Percentiles rank a stretch among this genome's conserved stretches.
These are phyloP conservation scores for Lantana camara DNA, from an alignment of 257 asterid genomes.

Conservation along the genomic window DNA sequence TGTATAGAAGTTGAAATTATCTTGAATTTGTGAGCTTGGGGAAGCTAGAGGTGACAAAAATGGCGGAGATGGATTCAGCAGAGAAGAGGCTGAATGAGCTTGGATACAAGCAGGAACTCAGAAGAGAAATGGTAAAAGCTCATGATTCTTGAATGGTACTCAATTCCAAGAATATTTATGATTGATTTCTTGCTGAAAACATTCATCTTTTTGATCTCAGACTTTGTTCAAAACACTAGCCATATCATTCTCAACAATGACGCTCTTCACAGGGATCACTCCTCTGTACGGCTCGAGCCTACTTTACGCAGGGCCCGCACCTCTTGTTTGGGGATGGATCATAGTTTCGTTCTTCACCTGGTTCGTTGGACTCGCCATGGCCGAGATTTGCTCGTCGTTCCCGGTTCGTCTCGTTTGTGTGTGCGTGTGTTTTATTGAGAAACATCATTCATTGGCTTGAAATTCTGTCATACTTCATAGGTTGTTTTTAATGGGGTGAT, in stretches of 20 bases:
- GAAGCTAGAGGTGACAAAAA: not conserved
- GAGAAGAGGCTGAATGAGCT: conserved; percentile 54
- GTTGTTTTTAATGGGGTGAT: too few species aligned
- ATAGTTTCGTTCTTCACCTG: conserved; percentile 40
- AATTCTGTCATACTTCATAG: too few species aligned
- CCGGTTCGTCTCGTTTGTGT: conserved; percentile 31
- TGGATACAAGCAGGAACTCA: conserved; percentile 55
- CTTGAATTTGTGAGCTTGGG: not conserved
- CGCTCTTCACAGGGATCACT: conserved; percentile 50
- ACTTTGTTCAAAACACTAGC: conserved; percentile 47
- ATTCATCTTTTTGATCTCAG: conserved; percentile 17
- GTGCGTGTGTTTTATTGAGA: too few species aligned
- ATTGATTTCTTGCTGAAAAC: not conserved
- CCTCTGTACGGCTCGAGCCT: conserved; percentile 49
- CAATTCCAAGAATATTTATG: too few species aligned
- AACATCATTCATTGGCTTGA: too few species aligned
- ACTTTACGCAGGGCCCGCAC: conserved; percentile 44
- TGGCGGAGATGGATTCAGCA: conserved; percentile 40
- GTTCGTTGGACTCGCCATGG: conserved; percentile 44
- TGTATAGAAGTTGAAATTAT: not conserved
- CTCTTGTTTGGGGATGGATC: conserved; percentile 54
- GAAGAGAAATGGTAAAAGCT: conserved; percentile 41
- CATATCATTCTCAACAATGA: conserved; percentile 47
- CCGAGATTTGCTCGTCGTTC: conserved; percentile 57
- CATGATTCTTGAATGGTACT: too few species aligned